Percentiles rank a stretch among this genome's conserved stretches.
These are phyloP conservation scores for Suillus plorans DNA, from an alignment of 768 basidiomycete genomes.

Conservation along the genomic window DNA sequence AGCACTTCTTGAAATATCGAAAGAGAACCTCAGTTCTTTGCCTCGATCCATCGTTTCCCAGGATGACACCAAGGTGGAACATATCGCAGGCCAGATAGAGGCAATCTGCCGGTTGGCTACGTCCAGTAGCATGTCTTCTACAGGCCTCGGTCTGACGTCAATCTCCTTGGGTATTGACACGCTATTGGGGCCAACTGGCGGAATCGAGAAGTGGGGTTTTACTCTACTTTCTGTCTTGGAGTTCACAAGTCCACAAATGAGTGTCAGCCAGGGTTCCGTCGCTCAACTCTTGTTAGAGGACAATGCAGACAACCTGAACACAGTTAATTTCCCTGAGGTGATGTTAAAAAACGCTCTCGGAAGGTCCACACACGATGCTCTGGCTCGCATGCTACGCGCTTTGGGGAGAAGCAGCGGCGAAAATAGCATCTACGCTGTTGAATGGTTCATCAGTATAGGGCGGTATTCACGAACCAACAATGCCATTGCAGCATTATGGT, in stretches of 20 bases:
- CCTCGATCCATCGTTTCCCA: constrained; percentile 70
- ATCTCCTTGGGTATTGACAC: constrained; percentile 55
- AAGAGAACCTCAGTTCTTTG: constrained; percentile 63
- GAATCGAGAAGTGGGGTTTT: constrained; percentile 93
- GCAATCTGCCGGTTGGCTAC: constrained; percentile 59
- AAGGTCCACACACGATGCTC: constrained; percentile 46
- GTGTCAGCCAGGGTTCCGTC: constrained; percentile 45
- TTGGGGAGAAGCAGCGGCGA: constrained; percentile 72
- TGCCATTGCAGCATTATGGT: constrained; percentile 80
- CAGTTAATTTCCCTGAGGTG: constrained; percentile 56
- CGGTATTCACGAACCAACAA: constrained; percentile 41
- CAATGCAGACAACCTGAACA: constrained; percentile 36
- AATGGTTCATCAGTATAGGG: constrained; percentile 73
- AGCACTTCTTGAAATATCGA: constrained; percentile 60
- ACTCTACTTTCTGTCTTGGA: constrained; percentile 79
- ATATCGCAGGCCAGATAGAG: constrained; percentile 64
- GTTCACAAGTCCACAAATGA: constrained; percentile 55
- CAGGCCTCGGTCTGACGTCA: constrained; percentile 32
- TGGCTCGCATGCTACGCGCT: constrained; percentile 72
- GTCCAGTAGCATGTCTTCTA: constrained; percentile 15
- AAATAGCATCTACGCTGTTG: constrained; percentile 69
- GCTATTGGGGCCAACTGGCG: constrained; percentile 77
- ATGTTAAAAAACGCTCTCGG: constrained; percentile 56
- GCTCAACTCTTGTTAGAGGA: constrained; percentile 59
- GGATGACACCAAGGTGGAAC: constrained; percentile 73